Percentiles rank a stretch among this genome's conserved stretches.
Conservation (phyloP, 2,329 filamentous ascomycete species). For the Nakataea oryzae region DNA sequence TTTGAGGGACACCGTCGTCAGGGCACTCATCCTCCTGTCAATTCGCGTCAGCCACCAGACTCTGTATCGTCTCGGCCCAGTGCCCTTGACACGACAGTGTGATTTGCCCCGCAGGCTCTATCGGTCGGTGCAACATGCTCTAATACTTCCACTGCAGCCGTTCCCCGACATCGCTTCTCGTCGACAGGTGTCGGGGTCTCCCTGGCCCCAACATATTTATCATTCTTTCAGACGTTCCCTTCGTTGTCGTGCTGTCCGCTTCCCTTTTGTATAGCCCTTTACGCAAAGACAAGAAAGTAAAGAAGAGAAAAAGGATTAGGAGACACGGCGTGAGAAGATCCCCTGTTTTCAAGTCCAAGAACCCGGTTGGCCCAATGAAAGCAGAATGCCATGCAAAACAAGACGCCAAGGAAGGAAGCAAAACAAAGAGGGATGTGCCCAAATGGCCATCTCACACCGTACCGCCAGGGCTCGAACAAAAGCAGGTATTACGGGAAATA, state of each 20-base stretch:
- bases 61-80: not conserved
- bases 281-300: constrained; percentile 6
- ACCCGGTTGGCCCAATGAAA: constrained; percentile 1
- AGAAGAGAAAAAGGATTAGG: constrained; percentile 2
- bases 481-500: not conserved
- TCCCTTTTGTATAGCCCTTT: constrained; percentile 6
- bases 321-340: constrained; percentile 1
- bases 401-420: constrained; percentile 1
- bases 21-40: not conserved
- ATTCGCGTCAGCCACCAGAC: not conserved
- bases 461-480: constrained; percentile 1
- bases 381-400: not conserved
- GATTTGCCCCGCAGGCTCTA: not conserved
- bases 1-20: not conserved
- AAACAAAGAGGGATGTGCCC: not conserved
- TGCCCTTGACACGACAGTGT: not conserved
- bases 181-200: not conserved
- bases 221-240: not conserved
- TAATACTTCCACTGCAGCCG: not conserved
- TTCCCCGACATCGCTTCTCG: not conserved
- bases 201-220: not conserved
- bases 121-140: not conserved
- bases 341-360: constrained; percentile 8
- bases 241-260: not conserved
- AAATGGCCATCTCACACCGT: not conserved